Conservation (phyloP, 129 eudicot species). For the Oenanthe sinensis region DNA sequence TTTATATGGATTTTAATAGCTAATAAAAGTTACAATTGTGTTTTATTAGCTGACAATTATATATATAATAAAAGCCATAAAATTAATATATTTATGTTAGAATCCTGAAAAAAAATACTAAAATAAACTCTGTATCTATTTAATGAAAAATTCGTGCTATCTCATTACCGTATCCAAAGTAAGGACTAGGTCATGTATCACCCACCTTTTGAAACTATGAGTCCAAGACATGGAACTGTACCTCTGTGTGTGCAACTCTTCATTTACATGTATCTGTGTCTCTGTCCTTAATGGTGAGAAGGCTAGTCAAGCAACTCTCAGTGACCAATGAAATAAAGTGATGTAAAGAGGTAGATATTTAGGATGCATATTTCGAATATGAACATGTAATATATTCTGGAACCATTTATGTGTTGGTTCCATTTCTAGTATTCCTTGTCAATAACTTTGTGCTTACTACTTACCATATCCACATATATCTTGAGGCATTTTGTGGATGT, state of each 20-base stretch:
- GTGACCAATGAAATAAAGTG: neutral
- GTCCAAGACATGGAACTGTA: neutral
- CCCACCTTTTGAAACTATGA: neutral
- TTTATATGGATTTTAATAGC: neutral
- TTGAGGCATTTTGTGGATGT: neutral
- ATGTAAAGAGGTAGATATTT: neutral
- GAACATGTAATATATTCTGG: neutral
- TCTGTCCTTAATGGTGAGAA: neutral
- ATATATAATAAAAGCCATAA: neutral
- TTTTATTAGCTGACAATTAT: neutral
- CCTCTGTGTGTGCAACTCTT: neutral
- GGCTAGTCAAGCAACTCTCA: neutral
- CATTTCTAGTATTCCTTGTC: neutral
- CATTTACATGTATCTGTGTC: neutral
- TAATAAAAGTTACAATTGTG: neutral
- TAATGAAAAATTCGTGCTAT: neutral
- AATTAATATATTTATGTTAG: neutral
- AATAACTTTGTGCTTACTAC: neutral
- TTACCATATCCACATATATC: neutral
- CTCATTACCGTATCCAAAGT: neutral
- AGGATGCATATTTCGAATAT: neutral
- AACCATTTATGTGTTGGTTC: neutral
- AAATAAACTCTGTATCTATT: neutral
- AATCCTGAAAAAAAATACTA: neutral
- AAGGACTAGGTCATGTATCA: neutral